A percentile compares a stretch with the other conserved stretches of the same genome.
These are phyloP conservation scores for Trapa bicornis DNA, from an alignment of 345 rosid genomes.

Conservation along the genomic window DNA sequence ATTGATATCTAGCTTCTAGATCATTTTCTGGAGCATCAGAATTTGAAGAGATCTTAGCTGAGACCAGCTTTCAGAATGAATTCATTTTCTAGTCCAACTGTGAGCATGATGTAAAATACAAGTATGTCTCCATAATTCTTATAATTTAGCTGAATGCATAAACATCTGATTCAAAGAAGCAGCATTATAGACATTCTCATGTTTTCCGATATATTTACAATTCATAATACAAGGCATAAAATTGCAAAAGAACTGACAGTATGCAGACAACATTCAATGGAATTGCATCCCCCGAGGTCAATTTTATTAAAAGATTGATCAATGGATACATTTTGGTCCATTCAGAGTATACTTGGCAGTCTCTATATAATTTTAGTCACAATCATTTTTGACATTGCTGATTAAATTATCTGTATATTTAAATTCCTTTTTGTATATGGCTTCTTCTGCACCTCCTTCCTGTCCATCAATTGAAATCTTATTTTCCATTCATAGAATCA, in stretches of 20 bases:
- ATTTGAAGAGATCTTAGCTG: conserved; percentile 50
- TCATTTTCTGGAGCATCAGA: conserved; percentile 55
- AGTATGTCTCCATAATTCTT: neutral
- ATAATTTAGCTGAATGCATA: neutral
- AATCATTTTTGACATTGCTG: no score
- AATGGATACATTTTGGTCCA: no score
- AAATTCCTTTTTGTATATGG: no score
- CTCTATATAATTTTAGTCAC: no score
- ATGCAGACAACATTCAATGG: no score
- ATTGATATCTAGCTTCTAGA: conserved; percentile 66
- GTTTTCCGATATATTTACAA: neutral
- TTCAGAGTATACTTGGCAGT: no score
- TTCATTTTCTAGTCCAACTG: conserved; percentile 97
- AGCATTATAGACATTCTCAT: neutral
- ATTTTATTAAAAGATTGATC: no score
- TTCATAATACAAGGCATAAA: neutral
- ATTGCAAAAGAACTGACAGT: neutral
- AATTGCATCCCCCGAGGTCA: no score
- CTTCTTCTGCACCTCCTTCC: no score
- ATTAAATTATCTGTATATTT: no score
- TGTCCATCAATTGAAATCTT: no score
- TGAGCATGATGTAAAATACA: neutral
- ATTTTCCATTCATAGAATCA: neutral
- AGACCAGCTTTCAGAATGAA: conserved; percentile 71
- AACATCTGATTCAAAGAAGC: neutral